Percentiles rank a stretch among this genome's conserved stretches.
Evolutionary conservation across 495 filamentous ascomycete genomes (phyloP).

Genomic region (Chlorociboria aeruginascens): DNA sequence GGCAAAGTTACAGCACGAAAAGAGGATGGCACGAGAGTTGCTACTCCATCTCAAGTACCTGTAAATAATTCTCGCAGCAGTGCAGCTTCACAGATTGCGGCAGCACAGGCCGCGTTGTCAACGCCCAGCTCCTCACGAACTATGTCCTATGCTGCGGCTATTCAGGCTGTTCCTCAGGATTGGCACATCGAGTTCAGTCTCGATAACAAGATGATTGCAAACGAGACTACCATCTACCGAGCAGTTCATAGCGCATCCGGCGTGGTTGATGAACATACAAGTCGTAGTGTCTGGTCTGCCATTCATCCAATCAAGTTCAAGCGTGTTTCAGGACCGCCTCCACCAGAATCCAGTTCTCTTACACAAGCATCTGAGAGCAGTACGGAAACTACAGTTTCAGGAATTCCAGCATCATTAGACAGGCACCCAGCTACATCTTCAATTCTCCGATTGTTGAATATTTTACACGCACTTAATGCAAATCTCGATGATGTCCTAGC

Average conservation of each 20-base stretch:
- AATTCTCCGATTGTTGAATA: constrained; percentile 80
- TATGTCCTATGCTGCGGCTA: constrained; percentile 72
- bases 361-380: constrained; percentile 38
- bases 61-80: constrained; percentile 25
- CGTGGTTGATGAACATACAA: constrained; percentile 51
- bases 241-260: constrained; percentile 70
- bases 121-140: constrained; percentile 39
- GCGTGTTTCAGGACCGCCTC: constrained; percentile 77
- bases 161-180: constrained; percentile 70
- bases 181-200: constrained; percentile 98
- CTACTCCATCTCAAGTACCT: constrained; percentile 66
- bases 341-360: constrained; percentile 60
- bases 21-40: constrained; percentile 84
- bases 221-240: constrained; percentile 92
- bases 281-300: constrained; percentile 75
- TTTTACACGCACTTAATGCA: constrained; percentile 85
- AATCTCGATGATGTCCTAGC: constrained; percentile 93
- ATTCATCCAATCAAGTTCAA: constrained; percentile 88
- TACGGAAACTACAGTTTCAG: constrained; percentile 33
- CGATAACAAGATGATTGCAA: constrained; percentile 68
- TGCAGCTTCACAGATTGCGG: constrained; percentile 20
- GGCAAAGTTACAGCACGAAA: constrained; percentile 94
- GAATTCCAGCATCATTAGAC: constrained; percentile 71
- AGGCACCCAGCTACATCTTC: constrained; percentile 74
- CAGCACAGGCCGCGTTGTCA: constrained; percentile 29